A percentile compares a stretch with the other conserved stretches of the same genome.
Evolutionary conservation across 306 rosid species (phyloP).

Genomic region (Chamaecrista fasciculata): DNA sequence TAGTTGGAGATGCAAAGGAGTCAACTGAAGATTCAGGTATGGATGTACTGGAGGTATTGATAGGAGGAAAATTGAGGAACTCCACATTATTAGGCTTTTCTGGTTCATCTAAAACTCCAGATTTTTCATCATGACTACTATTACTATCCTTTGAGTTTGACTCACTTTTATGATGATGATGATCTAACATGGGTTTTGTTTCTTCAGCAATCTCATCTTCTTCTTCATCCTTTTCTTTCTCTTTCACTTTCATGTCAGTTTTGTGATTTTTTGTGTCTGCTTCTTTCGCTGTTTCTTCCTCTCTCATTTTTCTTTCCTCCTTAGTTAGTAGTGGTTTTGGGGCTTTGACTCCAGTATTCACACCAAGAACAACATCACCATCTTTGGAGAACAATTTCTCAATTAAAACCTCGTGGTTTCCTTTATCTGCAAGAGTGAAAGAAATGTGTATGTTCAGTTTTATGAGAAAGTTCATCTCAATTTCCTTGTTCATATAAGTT

Average conservation of each 20-base stretch:
- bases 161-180: conserved; percentile 35
- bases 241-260: neutral
- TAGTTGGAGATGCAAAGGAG: conserved; percentile 35
- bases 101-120: conserved; percentile 16
- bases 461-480: conserved; percentile 12
- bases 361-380: neutral
- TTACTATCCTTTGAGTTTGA: neutral
- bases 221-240: conserved; percentile 27
- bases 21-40: conserved; percentile 35
- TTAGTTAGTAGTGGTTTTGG: neutral
- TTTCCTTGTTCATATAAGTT: neutral
- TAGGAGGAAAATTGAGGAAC: conserved; percentile 26
- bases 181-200: conserved; percentile 29
- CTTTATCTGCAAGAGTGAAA: conserved; percentile 50
- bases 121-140: conserved; percentile 18
- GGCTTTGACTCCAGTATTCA: conserved; percentile 15
- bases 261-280: conserved; percentile 16
- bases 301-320: neutral
- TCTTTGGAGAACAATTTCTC: conserved; percentile 46
- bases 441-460: neutral
- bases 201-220: conserved; percentile 5
- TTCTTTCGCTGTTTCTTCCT: conserved; percentile 19
- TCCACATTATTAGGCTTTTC: conserved; percentile 26
- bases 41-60: conserved; percentile 19
- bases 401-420: conserved; percentile 56